Conservation (phyloP, 805 yeast species). For the Ogataea naganishii region DNA sequence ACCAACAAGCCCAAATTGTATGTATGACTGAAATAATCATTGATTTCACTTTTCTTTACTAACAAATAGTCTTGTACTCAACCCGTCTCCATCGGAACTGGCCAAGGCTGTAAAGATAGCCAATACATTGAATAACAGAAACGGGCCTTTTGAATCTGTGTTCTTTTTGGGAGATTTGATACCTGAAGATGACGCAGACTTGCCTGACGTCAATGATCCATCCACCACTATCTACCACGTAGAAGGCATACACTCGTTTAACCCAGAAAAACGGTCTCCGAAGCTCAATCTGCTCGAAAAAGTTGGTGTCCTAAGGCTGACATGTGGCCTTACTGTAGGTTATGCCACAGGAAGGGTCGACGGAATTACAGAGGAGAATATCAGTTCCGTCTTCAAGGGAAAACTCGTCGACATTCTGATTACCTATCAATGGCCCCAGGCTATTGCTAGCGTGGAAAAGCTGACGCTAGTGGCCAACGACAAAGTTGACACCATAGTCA, state of each 20-base stretch:
- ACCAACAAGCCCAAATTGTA: constrained; percentile 2
- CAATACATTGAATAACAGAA: constrained; percentile 40
- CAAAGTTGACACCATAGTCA: constrained; percentile 38
- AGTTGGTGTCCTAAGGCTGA: constrained; percentile 28
- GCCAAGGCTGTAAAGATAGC: constrained; percentile 36
- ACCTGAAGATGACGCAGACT: constrained; percentile 3
- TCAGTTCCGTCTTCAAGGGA: constrained; percentile 10
- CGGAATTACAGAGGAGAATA: constrained; percentile 10
- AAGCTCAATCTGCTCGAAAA: constrained; percentile 25
- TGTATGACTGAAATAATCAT: background rate
- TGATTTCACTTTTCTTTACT: constrained; percentile 1
- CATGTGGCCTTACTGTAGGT: constrained; percentile 40
- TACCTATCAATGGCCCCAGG: constrained; percentile 52
- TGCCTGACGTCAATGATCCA: constrained; percentile 10
- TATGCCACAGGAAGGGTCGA: constrained; percentile 30
- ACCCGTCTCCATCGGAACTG: constrained; percentile 34
- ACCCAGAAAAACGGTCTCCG: constrained; percentile 6
- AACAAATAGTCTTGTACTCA: constrained; percentile 27
- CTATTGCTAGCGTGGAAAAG: constrained; percentile 36
- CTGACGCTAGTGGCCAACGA: constrained; percentile 35
- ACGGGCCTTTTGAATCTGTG: constrained; percentile 58
- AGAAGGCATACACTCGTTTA: constrained; percentile 12
- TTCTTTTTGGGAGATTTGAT: constrained; percentile 42
- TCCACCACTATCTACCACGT: constrained; percentile 15
- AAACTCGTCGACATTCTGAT: constrained; percentile 44